Conservation (phyloP, 2,329 filamentous ascomycete genomes). For the Diaporthe vexans region DNA sequence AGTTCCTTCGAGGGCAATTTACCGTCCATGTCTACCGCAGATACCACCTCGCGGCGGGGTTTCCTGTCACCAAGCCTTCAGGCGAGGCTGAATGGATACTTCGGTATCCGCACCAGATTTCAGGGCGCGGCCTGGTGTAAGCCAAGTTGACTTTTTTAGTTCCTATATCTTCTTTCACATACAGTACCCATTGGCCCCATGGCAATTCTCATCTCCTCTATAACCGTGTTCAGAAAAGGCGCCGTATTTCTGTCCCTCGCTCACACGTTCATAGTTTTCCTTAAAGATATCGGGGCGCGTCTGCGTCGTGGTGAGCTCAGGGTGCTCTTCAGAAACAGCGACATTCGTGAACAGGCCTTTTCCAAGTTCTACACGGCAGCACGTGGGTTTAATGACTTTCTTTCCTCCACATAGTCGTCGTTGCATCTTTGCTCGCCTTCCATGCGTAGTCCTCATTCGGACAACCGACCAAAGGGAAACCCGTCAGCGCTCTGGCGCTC, state of each 20-base stretch:
- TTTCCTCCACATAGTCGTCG: not conserved
- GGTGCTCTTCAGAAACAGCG: conserved; percentile 24
- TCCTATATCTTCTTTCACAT: not conserved
- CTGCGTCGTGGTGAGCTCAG: conserved; percentile 31
- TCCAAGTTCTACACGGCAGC: conserved; percentile 32
- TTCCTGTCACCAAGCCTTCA: not conserved
- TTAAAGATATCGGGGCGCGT: conserved; percentile 22
- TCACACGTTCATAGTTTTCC: conserved; percentile 22
- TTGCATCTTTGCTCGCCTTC: no score
- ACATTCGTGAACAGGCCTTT: conserved; percentile 30
- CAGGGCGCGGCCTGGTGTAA: conserved; percentile 19
- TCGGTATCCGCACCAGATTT: not conserved
- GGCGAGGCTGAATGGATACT: not conserved
- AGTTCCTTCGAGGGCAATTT: not conserved
- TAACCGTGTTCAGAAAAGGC: not conserved
- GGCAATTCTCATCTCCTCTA: not conserved
- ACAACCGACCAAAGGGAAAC: not conserved
- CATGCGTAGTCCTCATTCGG: not conserved
- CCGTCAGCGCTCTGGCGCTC: not conserved
- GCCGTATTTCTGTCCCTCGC: not conserved
- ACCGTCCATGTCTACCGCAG: conserved; percentile 21
- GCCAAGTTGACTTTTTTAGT: not conserved
- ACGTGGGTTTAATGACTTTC: not conserved
- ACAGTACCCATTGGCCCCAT: not conserved
- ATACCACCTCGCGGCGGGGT: not conserved